Base-by-base conservation (phyloP, 768 basidiomycete species). In the Amanita pallidorosea region DNA sequence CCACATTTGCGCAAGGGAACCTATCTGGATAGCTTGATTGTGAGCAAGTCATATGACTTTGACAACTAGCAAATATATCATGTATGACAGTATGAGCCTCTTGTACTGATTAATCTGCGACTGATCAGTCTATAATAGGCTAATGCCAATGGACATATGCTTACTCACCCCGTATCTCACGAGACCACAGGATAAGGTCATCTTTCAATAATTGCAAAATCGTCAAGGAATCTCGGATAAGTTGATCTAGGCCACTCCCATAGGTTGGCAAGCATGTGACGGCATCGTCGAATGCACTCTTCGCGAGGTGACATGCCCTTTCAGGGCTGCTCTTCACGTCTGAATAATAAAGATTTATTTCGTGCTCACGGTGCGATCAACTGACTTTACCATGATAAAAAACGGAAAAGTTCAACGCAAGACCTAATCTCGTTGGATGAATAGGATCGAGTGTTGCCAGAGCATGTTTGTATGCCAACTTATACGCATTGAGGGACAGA, bases 321-420 rank as follows among this genome's bases (percentile, higher is more conserved):
- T 89, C 86, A 22, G 91, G 88, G 62, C 84, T 86, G 65, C 83
- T 81, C 56, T 81, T 76, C 59, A 92, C 88, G 64, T 93, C 84
- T 70, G 45, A 50, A 35, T 7, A 31, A 33, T 11, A 17, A n/a
- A 47, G 43, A 40, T 8, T 15, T 23, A 37, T 27, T 25, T 41
- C 9, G 20, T 12, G 18, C 8, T 36, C 31, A 34, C 13, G 5
- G 23, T 15, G 47, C 25, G 8, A 38, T 51, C 40, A 23, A 42
- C 29, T 29, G 25, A 20, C 63, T 55, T 33, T 31, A 67, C 69
- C 76, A 64, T 90, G 90, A 65, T 87, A 92, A 72, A 88, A 94
- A 46, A 94, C 91, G n/a, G 88, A 84, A 69, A 94, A 92, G 70
- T 93, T 94, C 60, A 94, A 74, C 31, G 90, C 89, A 46, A 94